These are phyloP conservation scores for Mycena galericulata DNA, from an alignment of 768 basidiomycete genomes.

Conservation along the genomic window DNA sequence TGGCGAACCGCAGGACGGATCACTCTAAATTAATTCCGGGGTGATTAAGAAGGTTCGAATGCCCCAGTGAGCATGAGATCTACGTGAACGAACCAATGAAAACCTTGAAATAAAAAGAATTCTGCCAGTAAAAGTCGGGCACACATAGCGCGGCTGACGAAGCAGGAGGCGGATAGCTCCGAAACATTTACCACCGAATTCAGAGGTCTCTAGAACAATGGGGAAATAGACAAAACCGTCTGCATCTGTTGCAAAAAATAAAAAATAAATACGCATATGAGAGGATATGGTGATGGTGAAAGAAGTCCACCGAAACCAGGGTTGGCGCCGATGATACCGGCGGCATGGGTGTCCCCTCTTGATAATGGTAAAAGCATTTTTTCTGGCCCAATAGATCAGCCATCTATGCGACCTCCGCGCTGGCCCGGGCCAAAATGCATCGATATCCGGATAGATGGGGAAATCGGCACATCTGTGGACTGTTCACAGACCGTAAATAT, in stretches of 20 bases:
- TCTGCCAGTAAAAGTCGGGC: not conserved
- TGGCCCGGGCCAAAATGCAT: not conserved
- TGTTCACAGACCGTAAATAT: conserved; percentile 4
- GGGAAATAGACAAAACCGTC: not conserved
- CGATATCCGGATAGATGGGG: not conserved
- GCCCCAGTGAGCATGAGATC: not conserved
- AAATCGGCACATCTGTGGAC: conserved; percentile 2
- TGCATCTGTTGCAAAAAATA: not conserved
- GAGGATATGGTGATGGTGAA: not conserved
- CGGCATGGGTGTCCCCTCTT: not conserved
- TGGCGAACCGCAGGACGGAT: conserved; percentile 1
- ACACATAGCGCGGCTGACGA: not conserved
- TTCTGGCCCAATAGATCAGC: not conserved
- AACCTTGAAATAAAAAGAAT: conserved; percentile 3
- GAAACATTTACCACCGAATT: conserved; percentile 1
- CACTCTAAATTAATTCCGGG: not conserved
- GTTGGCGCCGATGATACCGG: not conserved
- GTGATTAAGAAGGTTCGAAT: not conserved
- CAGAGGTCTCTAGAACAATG: not conserved
- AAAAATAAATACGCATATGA: not conserved
- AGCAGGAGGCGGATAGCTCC: not conserved
- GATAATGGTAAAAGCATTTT: not conserved
- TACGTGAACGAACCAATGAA: not conserved
- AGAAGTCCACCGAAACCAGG: not conserved
- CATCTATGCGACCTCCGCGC: not conserved